Conservation (phyloP, 2,329 filamentous ascomycete species). For the Venturia oleaginea region DNA sequence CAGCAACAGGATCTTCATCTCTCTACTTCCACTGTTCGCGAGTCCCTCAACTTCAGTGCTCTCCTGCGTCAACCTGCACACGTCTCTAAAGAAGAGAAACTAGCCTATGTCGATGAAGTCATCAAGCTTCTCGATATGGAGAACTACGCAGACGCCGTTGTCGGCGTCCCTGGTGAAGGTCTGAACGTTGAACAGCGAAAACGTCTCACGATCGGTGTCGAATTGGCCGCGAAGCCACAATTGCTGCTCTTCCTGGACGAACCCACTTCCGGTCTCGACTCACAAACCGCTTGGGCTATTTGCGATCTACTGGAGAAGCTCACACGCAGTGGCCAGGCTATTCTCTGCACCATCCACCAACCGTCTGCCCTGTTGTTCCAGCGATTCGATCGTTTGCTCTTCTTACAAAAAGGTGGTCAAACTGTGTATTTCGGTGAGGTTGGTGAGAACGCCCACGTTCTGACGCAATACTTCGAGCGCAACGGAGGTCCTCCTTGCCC, state of each 20-base stretch:
- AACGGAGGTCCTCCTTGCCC: slow-evolving; percentile 60
- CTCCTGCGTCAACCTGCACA: slow-evolving; percentile 72
- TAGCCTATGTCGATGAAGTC: slow-evolving; percentile 81
- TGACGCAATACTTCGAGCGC: slow-evolving; percentile 69
- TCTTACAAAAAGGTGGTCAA: slow-evolving; percentile 65
- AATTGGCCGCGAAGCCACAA: slow-evolving; percentile 83
- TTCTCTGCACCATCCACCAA: slow-evolving; percentile 96
- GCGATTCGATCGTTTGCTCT: slow-evolving; percentile 73
- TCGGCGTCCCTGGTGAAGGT: slow-evolving; percentile 84
- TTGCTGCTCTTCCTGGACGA: slow-evolving; percentile 89
- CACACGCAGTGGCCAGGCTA: slow-evolving; percentile 79
- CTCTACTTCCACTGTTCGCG: slow-evolving; percentile 74
- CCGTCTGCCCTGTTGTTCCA: slow-evolving; percentile 94
- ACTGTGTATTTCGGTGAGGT: slow-evolving; percentile 79
- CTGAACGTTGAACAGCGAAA: slow-evolving; percentile 60
- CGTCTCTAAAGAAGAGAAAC: slow-evolving; percentile 65
- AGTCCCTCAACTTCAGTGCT: slow-evolving; percentile 80
- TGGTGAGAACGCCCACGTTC: slow-evolving; percentile 56
- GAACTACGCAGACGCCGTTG: slow-evolving; percentile 79
- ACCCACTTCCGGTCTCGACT: slow-evolving; percentile 88
- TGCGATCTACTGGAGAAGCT: slow-evolving; percentile 81
- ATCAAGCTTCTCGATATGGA: slow-evolving; percentile 88
- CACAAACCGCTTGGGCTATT: slow-evolving; percentile 89
- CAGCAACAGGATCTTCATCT: slow-evolving; percentile 90
- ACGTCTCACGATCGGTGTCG: slow-evolving; percentile 89